Evolutionary conservation across 2,329 filamentous ascomycete species (phyloP), one percentile per base, ranked within the genome.

Genomic region (Hyphodiscus sp.): DNA sequence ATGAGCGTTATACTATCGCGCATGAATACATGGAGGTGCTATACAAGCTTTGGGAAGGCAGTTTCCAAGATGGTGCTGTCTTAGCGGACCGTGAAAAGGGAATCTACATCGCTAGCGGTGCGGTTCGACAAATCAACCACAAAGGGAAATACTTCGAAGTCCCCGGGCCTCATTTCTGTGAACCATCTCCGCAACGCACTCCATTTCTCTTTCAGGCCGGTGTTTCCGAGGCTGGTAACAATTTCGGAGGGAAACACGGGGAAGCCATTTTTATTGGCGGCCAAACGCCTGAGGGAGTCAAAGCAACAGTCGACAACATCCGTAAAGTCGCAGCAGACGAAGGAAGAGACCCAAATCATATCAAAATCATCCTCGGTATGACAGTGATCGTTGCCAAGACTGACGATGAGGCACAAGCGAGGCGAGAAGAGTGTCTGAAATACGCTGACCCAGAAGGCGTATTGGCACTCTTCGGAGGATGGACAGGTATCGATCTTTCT

Each of bases 381-480:
- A 53, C 49, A 2, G 79, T 83, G 0, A 78, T 89, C 7, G 68
- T 89, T 0, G 85, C 83, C 0, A 71, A 65, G 19, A 88, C 84
- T 0, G 77, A 85, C 57, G 80, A 82, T 50, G 84, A 87, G 64
- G 85, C 85, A 0, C 69, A 75, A 55, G 77, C 74, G 3, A 87
- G 87, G 67, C 78, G 83, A 48, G 69, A 74, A 0, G 81, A 86
- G 2, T 83, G 80, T 55, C 72, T 76, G 13, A 74, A 76, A 53
- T 80, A 86, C 60, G 85, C 81, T 0, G 77, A 76, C 1, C 73
- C 76, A 26, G 85, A 84, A 58, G 85, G 86, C 1, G 85, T 83
- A 0, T 64, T 87, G 53, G 81, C 85, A 1, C 68, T 89, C 18
- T 89, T 89, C 58, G 83, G 84, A n/a, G 85, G 85, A 1, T 89